Base-by-base conservation (phyloP, 1,284 basidiomycete species). In the Cutaneotrichosporon spelunceum region DNA sequence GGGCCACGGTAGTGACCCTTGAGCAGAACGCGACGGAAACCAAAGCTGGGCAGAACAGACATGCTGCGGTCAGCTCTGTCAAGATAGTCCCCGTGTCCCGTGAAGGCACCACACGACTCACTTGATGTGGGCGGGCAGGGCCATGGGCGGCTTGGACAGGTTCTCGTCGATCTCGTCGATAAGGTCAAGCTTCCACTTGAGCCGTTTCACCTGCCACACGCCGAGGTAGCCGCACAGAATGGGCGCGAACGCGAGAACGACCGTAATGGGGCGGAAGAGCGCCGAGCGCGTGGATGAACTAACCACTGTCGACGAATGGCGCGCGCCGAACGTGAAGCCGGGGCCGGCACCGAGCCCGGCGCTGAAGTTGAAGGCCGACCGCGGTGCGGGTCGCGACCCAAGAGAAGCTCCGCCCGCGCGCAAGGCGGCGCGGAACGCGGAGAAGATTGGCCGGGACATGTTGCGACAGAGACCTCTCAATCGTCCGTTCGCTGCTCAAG, bases 121-220 rank as follows among this genome's bases (percentile, higher is more conserved):
- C 93, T 98, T 95, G 81, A 99, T 87, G 76, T 86, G 86, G 47
- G 83, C 83, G 1, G 95, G 95, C 26, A 99, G 81, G 26, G 82
- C 75, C 62, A 99, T 84, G 0, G 96, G 90, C 36, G 86, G 85
- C 30, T 88, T 84, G 64, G 88, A 84, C 29, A 98, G 81, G 80
- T 98, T 97, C 77, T 91, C 87, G 73, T 97, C 90, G 48, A 99
- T 83, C 73, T 98, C 92, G 67, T 97, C 91, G 67, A 99, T 97
- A 63, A 99, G 83, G 56, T 86, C 85, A 33, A 97, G 82, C 79
- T 99, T 99, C 96, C 96, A 99, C 74, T 91, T 86, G 48, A 99
- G 83, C 45, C 96, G 85, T 70, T 91, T 84, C 33, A 86, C 71
- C 75, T 99, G 95, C 96, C 95, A 99, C 36, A 88, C 87, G 23